Evolutionary conservation across 345 rosid genomes (phyloP), one percentile per base, ranked within the genome.

Genomic region (Brassica nigra): DNA sequence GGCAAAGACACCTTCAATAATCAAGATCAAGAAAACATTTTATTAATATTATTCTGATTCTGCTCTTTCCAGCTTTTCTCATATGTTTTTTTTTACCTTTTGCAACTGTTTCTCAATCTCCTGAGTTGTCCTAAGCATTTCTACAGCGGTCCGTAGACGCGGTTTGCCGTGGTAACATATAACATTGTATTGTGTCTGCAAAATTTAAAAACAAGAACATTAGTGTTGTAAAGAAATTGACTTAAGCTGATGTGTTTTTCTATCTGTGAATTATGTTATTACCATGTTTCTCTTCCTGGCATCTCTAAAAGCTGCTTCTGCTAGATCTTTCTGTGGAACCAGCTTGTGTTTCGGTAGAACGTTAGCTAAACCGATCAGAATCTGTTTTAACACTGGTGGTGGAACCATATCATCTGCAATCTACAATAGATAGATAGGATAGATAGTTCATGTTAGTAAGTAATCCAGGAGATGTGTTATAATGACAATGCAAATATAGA

Each of bases 321-420:
- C 97, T 86, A 96, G 64, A 85, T 93, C 91, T 84, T 88, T 90
- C 66, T 89, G 92, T 15, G 98, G 99, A 75, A 96, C 99, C 78
- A 91, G 77, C 89, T 96, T 96, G 31, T 76, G 82, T 83, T 68
- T 93, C 2, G 98, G 99, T 58, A 96, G 88, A 81, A 96, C 37
- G 65, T 78, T 85, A 59, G 98, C 93, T 5, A 96, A 55, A 36
- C 90, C 92, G 0, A 93, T 92, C 80, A 96, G 86, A 27, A 96
- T 23, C 80, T 88, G 85, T 44, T 84, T 85, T 67, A 93, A 33
- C 1, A 90, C 39, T 67, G 80, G 76, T 7, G 95, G 91, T 11
- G 99, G 99, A 76, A 82, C 85, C 89, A 96, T 83, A 81, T 91
- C 89, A 75, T 91, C 99, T 76, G 98, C 91, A 82, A 96, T 91